Evolutionary conservation across 2,329 filamentous ascomycete species (phyloP).

Genomic region (Microsporum ferrugineum): DNA sequence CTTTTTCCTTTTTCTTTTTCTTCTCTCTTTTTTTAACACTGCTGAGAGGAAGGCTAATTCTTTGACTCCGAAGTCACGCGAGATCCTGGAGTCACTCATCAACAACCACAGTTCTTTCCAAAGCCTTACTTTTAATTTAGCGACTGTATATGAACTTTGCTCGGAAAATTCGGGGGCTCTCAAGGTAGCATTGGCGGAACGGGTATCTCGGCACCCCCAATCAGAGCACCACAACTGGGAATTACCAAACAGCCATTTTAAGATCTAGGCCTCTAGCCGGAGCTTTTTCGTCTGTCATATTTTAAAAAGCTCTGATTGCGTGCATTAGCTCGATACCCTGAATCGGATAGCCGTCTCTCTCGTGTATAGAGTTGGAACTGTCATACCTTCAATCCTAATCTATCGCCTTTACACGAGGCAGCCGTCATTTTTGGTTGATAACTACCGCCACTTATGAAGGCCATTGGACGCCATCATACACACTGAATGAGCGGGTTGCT

Average conservation of each 20-base stretch:
- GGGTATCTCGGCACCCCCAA: slow-evolving; percentile 50
- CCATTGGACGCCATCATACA: neutral
- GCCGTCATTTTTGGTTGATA: neutral
- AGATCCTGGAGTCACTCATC: slow-evolving; percentile 55
- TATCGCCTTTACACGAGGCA: neutral
- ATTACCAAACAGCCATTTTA: slow-evolving; percentile 62
- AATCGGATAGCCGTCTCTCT: neutral
- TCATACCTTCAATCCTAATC: neutral
- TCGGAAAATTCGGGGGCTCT: slow-evolving; percentile 60
- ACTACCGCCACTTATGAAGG: neutral
- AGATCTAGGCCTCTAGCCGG: slow-evolving; percentile 43
- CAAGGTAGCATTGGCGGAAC: slow-evolving; percentile 62
- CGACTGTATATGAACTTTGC: slow-evolving; percentile 83
- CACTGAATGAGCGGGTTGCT: neutral
- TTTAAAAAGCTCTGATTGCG: neutral
- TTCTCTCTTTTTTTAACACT: neutral
- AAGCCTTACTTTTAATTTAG: slow-evolving; percentile 76
- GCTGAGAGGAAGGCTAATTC: neutral
- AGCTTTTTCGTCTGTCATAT: neutral
- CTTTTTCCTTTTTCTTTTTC: neutral
- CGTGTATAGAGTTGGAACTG: neutral
- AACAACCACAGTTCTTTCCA: slow-evolving; percentile 56
- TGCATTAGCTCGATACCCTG: neutral
- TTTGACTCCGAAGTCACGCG: slow-evolving; percentile 43
- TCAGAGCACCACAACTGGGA: slow-evolving; percentile 53